Evolutionary conservation across 2,329 filamentous ascomycete species (phyloP), one percentile per base, ranked within the genome.

Genomic region (Ambrosiella beaveri): DNA sequence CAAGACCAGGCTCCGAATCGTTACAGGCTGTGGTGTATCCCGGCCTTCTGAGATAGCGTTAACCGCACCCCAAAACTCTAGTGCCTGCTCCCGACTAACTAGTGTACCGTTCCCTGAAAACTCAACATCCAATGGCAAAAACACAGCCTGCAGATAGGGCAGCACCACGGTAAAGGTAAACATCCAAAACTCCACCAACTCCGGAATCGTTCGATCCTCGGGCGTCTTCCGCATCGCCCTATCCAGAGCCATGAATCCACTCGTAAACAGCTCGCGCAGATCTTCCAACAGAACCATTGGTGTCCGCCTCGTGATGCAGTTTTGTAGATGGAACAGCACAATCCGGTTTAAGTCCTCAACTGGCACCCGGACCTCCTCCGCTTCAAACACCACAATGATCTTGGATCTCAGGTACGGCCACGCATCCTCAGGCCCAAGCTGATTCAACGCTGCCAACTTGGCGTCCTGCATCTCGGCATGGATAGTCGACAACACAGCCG

Each of bases 131-230:
- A 98, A 73, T 0, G 90, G 93, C 1, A 98, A 73, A 66, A 98
- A 96, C 0, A 96, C 90, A 1, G 91, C 89, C 71, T 97, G 91
- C 65, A 98, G 83, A 66, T 95, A 97, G 0, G 93, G 93, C 4
- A 97, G 71, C 41, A 97, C 87, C 6, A 81, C 86, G 2, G 88
- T 91, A 65, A 96, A 96, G 0, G 93, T 90, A 52, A 93, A 83
- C 60, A 94, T 80, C 93, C 93, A 98, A 66, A 96, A 82, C 67
- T 95, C 88, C 1, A 96, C 91, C 0, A 98, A 75, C 58, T 88
- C 82, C 0, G 88, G 87, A 19, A 97, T 88, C n/a, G 97, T 78
- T 39, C 85, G 80, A 61, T 95, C 90, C 65, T 97, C 91, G 0
- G 88, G 78, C 0, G 88, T 82, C 51, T 81, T 80, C 54, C 84